Percentiles rank a stretch among this genome's conserved stretches.
Evolutionary conservation across 257 asterid species (phyloP).

Genomic region (Petunia secreta): DNA sequence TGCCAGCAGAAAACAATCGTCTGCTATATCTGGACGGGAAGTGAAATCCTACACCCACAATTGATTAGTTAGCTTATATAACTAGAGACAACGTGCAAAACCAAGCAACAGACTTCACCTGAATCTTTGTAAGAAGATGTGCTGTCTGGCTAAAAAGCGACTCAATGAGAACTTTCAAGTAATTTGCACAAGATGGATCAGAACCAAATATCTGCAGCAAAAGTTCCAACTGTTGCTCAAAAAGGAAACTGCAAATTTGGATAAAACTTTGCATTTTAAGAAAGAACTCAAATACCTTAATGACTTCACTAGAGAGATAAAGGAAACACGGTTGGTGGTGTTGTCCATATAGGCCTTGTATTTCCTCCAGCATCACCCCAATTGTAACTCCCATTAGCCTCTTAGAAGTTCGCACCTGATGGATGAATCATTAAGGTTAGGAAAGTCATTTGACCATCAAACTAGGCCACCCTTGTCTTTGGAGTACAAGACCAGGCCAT

Average conservation of each 20-base stretch:
- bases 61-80: constrained; percentile 31
- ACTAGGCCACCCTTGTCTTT: constrained; percentile 9
- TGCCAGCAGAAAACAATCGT: constrained; percentile 95
- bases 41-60: constrained; percentile 61
- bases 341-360: constrained; percentile 76
- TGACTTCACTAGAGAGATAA: constrained; percentile 96
- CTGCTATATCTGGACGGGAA: constrained; percentile 91
- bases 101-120: constrained; percentile 45
- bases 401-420: constrained; percentile 89
- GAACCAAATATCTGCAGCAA: constrained; percentile 86
- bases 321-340: constrained; percentile 95
- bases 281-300: constrained; percentile 57
- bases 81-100: constrained; percentile 18
- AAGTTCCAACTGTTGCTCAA: constrained; percentile 34
- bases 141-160: constrained; percentile 88
- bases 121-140: constrained; percentile 66
- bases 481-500: not conserved
- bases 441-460: not conserved
- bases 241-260: constrained; percentile 19
- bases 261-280: constrained; percentile 1
- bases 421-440: constrained; percentile 17
- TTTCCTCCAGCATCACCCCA: constrained; percentile 94
- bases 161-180: constrained; percentile 79
- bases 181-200: constrained; percentile 86
- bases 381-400: constrained; percentile 89